Evolutionary conservation across 768 basidiomycete species (phyloP).

Genomic region (Tulasnella sp.): DNA sequence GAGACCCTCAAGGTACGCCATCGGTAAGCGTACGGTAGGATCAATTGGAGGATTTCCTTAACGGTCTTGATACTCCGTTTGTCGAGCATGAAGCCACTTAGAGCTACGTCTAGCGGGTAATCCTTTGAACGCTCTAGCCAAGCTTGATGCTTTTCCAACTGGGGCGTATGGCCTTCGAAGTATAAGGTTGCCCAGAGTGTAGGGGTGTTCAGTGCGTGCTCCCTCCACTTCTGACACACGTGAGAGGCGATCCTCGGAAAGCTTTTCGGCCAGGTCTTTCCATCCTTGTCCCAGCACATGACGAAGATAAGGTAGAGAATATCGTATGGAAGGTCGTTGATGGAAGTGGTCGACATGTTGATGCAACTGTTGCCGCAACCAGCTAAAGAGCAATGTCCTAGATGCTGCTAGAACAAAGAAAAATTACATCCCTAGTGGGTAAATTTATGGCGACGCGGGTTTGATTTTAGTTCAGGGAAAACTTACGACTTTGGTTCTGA

Average conservation of each 20-base stretch:
- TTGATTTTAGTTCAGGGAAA: too few relatives aligned
- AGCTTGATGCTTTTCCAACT: neutral
- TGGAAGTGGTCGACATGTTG: neutral
- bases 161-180: neutral
- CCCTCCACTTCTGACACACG: conserved; percentile 63
- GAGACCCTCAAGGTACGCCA: neutral
- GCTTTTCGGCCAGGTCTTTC: too few relatives aligned
- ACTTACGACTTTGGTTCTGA: too few relatives aligned
- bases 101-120: neutral
- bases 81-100: neutral
- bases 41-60: neutral
- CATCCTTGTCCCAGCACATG: neutral
- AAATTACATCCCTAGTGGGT: too few relatives aligned
- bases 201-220: neutral
- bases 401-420: neutral
- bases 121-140: neutral
- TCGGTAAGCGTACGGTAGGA: neutral
- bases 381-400: neutral
- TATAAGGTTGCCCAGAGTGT: neutral
- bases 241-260: conserved; percentile 41
- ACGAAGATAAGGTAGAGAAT: neutral
- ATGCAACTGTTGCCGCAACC: neutral
- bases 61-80: neutral
- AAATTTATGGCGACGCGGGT: too few relatives aligned
- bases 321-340: neutral